phyloP scores from a whole-genome alignment of 371 early-diverging fungal genomes.

The Rhizopus arrhizus region DNA sequence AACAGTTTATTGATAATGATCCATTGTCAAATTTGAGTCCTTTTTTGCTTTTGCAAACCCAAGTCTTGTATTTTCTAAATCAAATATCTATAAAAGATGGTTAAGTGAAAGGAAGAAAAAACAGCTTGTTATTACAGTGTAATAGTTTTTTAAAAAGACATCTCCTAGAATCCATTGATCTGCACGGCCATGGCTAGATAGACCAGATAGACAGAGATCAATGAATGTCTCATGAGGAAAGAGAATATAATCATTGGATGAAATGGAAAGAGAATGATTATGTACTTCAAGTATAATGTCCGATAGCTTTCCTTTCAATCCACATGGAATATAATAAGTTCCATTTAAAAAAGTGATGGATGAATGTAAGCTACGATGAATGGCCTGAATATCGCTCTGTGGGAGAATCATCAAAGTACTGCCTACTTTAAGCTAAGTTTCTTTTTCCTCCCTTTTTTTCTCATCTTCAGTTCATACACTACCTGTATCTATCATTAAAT shows the following conservation, averaged over 20 bases:
- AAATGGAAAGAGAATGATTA: conserved; percentile 53
- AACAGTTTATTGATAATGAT: conserved; percentile 1
- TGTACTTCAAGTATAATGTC: conserved; percentile 50
- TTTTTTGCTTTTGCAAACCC: conserved; percentile 25
- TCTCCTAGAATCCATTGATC: conserved; percentile 79
- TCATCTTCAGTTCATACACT: neutral
- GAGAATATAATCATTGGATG: conserved; percentile 65
- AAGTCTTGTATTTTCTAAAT: conserved; percentile 13
- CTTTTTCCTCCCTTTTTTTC: neutral
- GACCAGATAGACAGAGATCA: conserved; percentile 70
- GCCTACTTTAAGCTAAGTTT: conserved; percentile 30
- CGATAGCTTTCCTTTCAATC: conserved; percentile 47
- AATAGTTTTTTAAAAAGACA: conserved; percentile 73
- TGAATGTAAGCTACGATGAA: conserved; percentile 65
- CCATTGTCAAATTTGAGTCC: conserved; percentile 10
- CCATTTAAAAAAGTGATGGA: conserved; percentile 56
- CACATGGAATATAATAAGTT: conserved; percentile 54
- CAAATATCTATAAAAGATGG: conserved; percentile 22
- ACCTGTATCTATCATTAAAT: conserved; percentile 60
- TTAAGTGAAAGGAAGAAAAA: too few species aligned
- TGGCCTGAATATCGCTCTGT: conserved; percentile 61
- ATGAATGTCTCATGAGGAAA: conserved; percentile 36
- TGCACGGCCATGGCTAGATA: conserved; percentile 43
- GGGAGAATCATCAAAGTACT: conserved; percentile 73
- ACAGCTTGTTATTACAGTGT: conserved; percentile 53